Conservation (phyloP, 306 rosid genomes). For the Cotoneaster glaucophyllus region DNA sequence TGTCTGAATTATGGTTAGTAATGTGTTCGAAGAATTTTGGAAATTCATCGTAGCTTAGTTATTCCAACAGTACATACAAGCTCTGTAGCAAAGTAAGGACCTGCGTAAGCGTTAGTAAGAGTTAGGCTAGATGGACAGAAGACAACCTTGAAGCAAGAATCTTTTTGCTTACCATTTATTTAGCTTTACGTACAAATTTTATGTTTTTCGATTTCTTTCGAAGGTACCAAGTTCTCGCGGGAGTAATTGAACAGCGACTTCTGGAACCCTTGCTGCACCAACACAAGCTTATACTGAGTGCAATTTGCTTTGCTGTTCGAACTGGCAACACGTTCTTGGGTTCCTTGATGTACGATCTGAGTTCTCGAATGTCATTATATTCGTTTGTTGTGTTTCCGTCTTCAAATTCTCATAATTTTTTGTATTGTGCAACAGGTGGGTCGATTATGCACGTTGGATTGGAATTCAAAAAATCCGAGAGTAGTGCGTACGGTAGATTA, state of each 20-base stretch:
- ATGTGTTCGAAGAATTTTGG: neutral
- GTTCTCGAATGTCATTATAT: neutral
- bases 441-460: constrained; percentile 76
- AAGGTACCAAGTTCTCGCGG: constrained; percentile 52
- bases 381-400: neutral
- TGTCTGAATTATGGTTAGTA: neutral
- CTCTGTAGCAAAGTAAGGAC: neutral
- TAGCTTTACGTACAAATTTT: neutral
- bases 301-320: constrained; percentile 40
- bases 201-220: neutral
- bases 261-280: constrained; percentile 46
- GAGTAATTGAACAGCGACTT: constrained; percentile 43
- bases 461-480: constrained; percentile 64
- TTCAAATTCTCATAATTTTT: constrained; percentile 2
- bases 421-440: constrained; percentile 57
- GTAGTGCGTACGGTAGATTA: constrained; percentile 10
- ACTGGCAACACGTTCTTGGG: constrained; percentile 57
- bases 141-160: neutral
- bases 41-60: neutral
- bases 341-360: constrained; percentile 34
- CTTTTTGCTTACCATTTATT: neutral
- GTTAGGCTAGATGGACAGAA: too few relatives aligned
- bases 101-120: too few relatives aligned
- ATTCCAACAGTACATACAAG: neutral
- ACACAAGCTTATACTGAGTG: constrained; percentile 37